Evolutionary conservation across 2,329 filamentous ascomycete genomes (phyloP), one percentile per base, ranked within the genome.

Genomic region (Aureobasidium uvarum): DNA sequence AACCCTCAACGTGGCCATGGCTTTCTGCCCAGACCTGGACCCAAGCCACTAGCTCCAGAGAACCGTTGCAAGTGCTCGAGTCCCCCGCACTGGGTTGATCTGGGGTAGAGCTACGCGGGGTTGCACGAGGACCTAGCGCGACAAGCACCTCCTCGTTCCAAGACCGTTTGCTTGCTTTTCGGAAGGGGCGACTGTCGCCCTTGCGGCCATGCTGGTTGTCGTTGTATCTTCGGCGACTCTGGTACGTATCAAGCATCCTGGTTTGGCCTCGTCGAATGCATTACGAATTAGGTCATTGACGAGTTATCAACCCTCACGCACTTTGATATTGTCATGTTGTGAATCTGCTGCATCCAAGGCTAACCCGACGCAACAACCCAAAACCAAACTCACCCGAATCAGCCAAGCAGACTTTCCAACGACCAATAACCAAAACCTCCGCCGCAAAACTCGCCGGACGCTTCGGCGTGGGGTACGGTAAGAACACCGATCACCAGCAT

Each of bases 401-500:
- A 59, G 41, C 41, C 55, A 59, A 59, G 55, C 28, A 36, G 41
- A 59, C 41, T 59, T 59, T 59, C 23, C 13, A 46, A 59, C 55
- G 23, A 46, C 18, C 18, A 36, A 41, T 20, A 36, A 45, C 38
- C 41, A 46, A 46, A 33, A 33, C 39, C 20, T 38, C 38, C 38
- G 43, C 28, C 41, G 20, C 51, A 54, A n/a, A 43, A 43, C 25
- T 2, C 55, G 18, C 55, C 55, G 55, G 8, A 6, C 20, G 16
- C 55, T n/a, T 18, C 31, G 58, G 33, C 39, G 58, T 50, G 58
- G 58, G 55, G 55, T 46, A 59, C 25, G 58, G 58, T 14, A 33
- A 62, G 58, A 62, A 62, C 31, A 50, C 58, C 58, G 58, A 50
- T 10, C 28, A 58, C 28, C 38, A 46, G n/a, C 58, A 48, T 62